Evolutionary conservation across 2,329 filamentous ascomycete species (phyloP).

Genomic region (Pseudogymnoascus sp.): DNA sequence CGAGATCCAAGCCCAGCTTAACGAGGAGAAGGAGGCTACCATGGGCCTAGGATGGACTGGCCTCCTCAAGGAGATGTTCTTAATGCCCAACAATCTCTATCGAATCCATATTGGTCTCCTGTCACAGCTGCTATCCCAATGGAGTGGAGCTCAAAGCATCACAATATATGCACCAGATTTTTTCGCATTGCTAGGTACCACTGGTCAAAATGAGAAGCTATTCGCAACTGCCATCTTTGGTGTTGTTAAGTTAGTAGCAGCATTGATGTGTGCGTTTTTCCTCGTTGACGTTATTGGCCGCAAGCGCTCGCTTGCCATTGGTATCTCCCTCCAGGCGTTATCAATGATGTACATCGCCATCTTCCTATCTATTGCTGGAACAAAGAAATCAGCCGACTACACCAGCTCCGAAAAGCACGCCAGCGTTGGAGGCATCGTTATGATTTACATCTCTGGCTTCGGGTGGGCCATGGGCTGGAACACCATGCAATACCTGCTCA

Average conservation of each 20-base stretch:
- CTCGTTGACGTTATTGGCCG: slow-evolving; percentile 72
- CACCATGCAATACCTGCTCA: slow-evolving; percentile 69
- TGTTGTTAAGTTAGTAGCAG: slow-evolving; percentile 60
- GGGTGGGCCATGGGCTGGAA: slow-evolving; percentile 70
- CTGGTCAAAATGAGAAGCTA: slow-evolving; percentile 58
- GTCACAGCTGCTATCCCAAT: slow-evolving; percentile 65
- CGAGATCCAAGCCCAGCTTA: slow-evolving; percentile 55
- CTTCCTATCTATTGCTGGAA: slow-evolving; percentile 55
- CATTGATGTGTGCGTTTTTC: slow-evolving; percentile 64
- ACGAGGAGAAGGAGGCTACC: slow-evolving; percentile 64
- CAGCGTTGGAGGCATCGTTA: slow-evolving; percentile 59
- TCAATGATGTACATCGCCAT: slow-evolving; percentile 54
- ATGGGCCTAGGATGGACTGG: slow-evolving; percentile 56
- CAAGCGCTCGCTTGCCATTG: slow-evolving; percentile 54
- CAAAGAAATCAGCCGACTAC: slow-evolving; percentile 41
- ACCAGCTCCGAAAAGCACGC: slow-evolving; percentile 39
- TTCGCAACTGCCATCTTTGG: slow-evolving; percentile 70
- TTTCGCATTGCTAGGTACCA: slow-evolving; percentile 63
- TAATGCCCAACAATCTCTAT: slow-evolving; percentile 61
- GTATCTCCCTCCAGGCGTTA: slow-evolving; percentile 51
- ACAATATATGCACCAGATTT: slow-evolving; percentile 69
- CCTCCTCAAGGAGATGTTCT: slow-evolving; percentile 59
- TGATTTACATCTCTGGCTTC: slow-evolving; percentile 62
- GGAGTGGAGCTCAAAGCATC: slow-evolving; percentile 64
- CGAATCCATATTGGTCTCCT: slow-evolving; percentile 59